Evolutionary conservation across 1,139 yeast genomes (phyloP).

Genomic region (Scheffersomyces illinoinensis): DNA sequence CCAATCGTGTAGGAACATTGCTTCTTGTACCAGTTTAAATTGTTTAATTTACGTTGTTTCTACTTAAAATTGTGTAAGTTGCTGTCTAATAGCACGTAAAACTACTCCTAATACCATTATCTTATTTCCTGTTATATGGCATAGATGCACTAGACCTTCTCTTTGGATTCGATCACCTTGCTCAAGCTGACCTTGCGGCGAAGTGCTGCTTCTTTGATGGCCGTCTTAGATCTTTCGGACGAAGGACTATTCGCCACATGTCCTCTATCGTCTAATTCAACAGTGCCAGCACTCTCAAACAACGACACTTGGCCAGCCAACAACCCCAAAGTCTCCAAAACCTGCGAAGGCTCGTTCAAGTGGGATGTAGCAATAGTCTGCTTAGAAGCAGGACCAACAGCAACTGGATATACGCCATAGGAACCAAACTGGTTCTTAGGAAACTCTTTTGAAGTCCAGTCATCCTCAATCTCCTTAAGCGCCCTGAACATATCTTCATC

Average conservation of each 20-base stretch:
- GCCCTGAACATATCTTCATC: conserved; percentile 97
- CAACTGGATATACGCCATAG: conserved; percentile 80
- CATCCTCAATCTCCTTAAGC: conserved; percentile 57
- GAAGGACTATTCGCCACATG: conserved; percentile 54
- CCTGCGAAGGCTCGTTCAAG: conserved; percentile 82
- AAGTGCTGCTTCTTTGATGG: conserved; percentile 37
- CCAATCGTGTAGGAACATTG: not conserved
- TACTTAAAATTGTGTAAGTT: not conserved
- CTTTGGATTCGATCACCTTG: not conserved
- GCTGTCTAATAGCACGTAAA: not conserved
- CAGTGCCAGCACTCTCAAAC: conserved; percentile 76
- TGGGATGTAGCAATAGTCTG: conserved; percentile 88
- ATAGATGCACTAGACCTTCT: not conserved
- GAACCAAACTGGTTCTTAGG: conserved; percentile 48
- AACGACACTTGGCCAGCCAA: conserved; percentile 73
- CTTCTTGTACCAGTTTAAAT: not conserved
- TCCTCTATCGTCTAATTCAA: conserved; percentile 73
- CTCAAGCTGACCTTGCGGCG: conserved; percentile 12
- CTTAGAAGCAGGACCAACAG: conserved; percentile 94
- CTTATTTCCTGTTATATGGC: not conserved
- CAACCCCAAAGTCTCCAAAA: conserved; percentile 79
- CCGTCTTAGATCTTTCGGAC: conserved; percentile 41
- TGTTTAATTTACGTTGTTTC: not conserved
- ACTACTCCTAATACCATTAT: not conserved
- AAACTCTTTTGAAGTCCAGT: conserved; percentile 40